Percentiles rank a stretch among this genome's conserved stretches.
phyloP scores from a whole-genome alignment of 2,329 filamentous ascomycete species.

The Xylariaceae sp. region DNA sequence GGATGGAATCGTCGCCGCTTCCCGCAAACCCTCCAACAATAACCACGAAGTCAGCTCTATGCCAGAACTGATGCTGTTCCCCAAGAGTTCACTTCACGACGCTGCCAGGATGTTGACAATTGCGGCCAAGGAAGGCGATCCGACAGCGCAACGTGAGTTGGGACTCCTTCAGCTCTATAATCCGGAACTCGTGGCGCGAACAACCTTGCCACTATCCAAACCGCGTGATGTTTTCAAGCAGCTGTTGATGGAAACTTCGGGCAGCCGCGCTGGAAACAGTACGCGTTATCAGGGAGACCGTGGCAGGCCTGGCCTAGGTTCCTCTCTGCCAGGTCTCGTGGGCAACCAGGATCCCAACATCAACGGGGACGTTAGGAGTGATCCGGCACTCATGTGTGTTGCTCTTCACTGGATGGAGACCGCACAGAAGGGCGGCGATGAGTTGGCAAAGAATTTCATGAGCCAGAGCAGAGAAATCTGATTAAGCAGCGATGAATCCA shows the following conservation, averaged over 20 bases:
- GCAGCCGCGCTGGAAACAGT: slow-evolving; percentile 36
- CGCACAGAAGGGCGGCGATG: slow-evolving; percentile 79
- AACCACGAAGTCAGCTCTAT: slow-evolving; percentile 25
- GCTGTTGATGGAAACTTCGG: slow-evolving; percentile 69
- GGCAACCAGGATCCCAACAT: slow-evolving; percentile 31
- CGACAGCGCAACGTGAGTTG: slow-evolving; percentile 85
- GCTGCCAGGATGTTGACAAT: slow-evolving; percentile 88
- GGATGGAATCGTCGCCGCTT: slow-evolving; percentile 63
- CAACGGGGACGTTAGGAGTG: slow-evolving; percentile 57
- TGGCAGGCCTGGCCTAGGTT: slow-evolving; percentile 27
- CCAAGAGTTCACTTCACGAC: slow-evolving; percentile 63
- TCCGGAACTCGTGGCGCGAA: slow-evolving; percentile 74
- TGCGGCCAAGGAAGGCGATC: slow-evolving; percentile 85
- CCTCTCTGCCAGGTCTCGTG: slow-evolving; percentile 22
- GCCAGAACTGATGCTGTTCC: slow-evolving; percentile 37
- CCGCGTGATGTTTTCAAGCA: slow-evolving; percentile 88
- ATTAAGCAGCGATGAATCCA: slow-evolving; percentile 18
- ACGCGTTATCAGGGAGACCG: slow-evolving; percentile 31
- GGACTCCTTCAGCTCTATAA: slow-evolving; percentile 91
- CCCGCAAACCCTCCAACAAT: slow-evolving; percentile 43
- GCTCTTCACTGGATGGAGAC: slow-evolving; percentile 97
- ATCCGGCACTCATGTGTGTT: slow-evolving; percentile 86
- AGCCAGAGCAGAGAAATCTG: slow-evolving; percentile 52
- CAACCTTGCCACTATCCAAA: slow-evolving; percentile 76
- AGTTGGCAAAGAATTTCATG: slow-evolving; percentile 75